These are phyloP conservation scores for Oryza meridionalis DNA, from an alignment of 176 grass and related monocot genomes.

Conservation along the genomic window DNA sequence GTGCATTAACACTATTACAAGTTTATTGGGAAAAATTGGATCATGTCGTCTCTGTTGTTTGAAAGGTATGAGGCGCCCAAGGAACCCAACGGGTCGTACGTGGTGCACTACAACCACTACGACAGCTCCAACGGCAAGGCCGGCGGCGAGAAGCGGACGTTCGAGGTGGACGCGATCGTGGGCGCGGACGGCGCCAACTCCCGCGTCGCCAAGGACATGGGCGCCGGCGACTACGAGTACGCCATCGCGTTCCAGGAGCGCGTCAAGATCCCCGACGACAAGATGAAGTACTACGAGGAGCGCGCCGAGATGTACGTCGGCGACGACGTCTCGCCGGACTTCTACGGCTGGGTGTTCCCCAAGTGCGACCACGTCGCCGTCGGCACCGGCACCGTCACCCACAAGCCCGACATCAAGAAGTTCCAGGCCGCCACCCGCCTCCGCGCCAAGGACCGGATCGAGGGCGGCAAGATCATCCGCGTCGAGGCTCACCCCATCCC, in stretches of 20 bases:
- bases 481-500: slow-evolving; percentile 98
- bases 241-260: slow-evolving; percentile 99
- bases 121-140: slow-evolving; percentile 57
- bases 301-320: slow-evolving; percentile 99
- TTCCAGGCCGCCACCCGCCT: slow-evolving; percentile 96
- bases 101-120: slow-evolving; percentile 85
- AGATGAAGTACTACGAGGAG: slow-evolving; percentile 97
- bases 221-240: slow-evolving; percentile 94
- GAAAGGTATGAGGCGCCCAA: slow-evolving; percentile 59
- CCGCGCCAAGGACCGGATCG: slow-evolving; percentile 94
- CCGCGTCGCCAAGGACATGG: slow-evolving; percentile 91
- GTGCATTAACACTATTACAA: neutral
- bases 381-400: slow-evolving; percentile 94
- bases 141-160: slow-evolving; percentile 60
- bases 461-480: slow-evolving; percentile 90
- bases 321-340: slow-evolving; percentile 96
- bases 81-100: slow-evolving; percentile 65
- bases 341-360: slow-evolving; percentile 99
- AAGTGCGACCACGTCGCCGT: slow-evolving; percentile 98
- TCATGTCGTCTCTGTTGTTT: neutral
- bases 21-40: neutral
- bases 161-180: slow-evolving; percentile 88
- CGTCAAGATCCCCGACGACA: slow-evolving; percentile 82
- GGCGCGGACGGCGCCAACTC: slow-evolving; percentile 99
- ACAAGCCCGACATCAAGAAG: slow-evolving; percentile 96